Conservation (phyloP, 2,329 filamentous ascomycete species). For the Pseudovirgaria hyperparasitica region DNA sequence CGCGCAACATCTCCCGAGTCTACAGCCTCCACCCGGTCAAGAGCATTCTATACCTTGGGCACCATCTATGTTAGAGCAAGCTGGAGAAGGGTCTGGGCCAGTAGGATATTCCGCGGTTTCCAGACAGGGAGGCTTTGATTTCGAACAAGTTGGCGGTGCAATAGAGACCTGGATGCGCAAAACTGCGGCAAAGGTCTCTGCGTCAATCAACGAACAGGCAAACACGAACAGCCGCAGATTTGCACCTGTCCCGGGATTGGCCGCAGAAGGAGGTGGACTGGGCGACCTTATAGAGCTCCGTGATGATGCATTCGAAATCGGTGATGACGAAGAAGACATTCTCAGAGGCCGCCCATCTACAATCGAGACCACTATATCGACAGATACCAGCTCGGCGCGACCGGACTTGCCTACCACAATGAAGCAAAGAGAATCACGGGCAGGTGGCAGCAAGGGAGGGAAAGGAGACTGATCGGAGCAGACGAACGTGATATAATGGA, state of each 20-base stretch:
- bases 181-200: constrained; percentile 51
- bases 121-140: constrained; percentile 28
- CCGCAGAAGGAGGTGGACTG: constrained; percentile 33
- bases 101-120: no score
- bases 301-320: constrained; percentile 39
- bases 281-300: constrained; percentile 61
- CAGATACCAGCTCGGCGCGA: constrained; percentile 1
- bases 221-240: constrained; percentile 17
- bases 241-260: constrained; percentile 20
- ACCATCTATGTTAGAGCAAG: constrained; percentile 16
- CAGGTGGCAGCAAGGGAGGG: constrained; percentile 1
- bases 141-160: constrained; percentile 76
- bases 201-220: constrained; percentile 19
- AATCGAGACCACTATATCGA: constrained; percentile 1
- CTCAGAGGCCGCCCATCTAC: constrained; percentile 1
- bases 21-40: constrained; percentile 52
- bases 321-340: constrained; percentile 17
- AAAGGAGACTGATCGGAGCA: constrained; percentile 5
- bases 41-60: constrained; percentile 29
- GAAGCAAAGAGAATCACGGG: not conserved
- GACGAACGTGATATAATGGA: not conserved
- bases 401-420: not conserved
- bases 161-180: constrained; percentile 87
- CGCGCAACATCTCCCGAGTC: constrained; percentile 66
- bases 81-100: constrained; percentile 15